Evolutionary conservation across 768 basidiomycete genomes (phyloP).

Genomic region (Russula lepida): DNA sequence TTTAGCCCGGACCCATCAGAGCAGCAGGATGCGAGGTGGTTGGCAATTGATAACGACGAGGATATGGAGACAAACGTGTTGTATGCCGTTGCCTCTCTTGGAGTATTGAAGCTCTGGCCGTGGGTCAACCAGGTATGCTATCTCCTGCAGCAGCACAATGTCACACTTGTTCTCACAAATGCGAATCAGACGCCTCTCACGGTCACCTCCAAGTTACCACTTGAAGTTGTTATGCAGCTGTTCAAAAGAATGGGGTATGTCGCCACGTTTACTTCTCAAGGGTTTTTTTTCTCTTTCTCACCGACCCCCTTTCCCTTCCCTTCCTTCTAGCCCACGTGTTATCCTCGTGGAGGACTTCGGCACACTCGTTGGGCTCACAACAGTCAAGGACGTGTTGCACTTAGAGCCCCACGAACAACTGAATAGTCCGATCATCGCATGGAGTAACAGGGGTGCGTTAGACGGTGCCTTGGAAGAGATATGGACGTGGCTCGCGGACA

Average conservation of each 20-base stretch:
- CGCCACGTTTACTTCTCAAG: not conserved
- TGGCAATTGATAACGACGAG: constrained; percentile 54
- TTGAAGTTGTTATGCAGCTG: constrained; percentile 96
- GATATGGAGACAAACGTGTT: constrained; percentile 60
- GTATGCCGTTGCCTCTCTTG: constrained; percentile 47
- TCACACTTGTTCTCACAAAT: constrained; percentile 1
- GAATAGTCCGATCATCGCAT: constrained; percentile 16
- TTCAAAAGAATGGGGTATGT: constrained; percentile 97
- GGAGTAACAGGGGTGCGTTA: constrained; percentile 16
- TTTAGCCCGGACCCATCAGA: constrained; percentile 53
- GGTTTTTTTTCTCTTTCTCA: not conserved
- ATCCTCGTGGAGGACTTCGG: constrained; percentile 91
- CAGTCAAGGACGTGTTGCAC: constrained; percentile 91
- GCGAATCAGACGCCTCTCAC: constrained; percentile 77
- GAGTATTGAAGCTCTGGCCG: constrained; percentile 64
- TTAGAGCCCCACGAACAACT: constrained; percentile 39
- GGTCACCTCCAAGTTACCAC: constrained; percentile 81
- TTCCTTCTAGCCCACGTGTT: constrained; percentile 69
- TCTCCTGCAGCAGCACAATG: not conserved
- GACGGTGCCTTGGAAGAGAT: constrained; percentile 19
- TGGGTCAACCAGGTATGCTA: constrained; percentile 88
- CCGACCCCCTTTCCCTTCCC: not conserved
- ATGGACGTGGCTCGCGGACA: constrained; percentile 18
- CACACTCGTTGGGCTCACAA: constrained; percentile 73
- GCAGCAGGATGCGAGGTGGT: constrained; percentile 39